A percentile compares a stretch with the other conserved stretches of the same genome.
Evolutionary conservation across 2,329 filamentous ascomycete species (phyloP).

Genomic region (Stromatinia cepivora): DNA sequence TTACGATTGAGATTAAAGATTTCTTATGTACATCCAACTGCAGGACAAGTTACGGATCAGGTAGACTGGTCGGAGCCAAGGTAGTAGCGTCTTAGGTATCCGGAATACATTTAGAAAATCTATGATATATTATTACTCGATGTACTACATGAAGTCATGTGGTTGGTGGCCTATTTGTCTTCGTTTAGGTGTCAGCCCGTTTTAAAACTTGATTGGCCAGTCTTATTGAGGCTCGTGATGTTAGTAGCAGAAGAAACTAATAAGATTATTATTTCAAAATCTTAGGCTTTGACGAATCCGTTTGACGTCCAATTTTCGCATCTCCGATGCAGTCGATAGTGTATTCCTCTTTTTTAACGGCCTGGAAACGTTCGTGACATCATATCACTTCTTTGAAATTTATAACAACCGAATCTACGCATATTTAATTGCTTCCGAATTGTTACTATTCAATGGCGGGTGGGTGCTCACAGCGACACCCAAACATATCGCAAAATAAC

Average conservation of each 20-base stretch:
- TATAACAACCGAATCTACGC: neutral
- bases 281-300: neutral
- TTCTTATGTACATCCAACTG: slow-evolving; percentile 70
- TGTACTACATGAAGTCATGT: slow-evolving; percentile 11
- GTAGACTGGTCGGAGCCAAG: slow-evolving; percentile 91
- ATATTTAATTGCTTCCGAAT: neutral
- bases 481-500: neutral
- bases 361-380: neutral
- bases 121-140: slow-evolving; percentile 11
- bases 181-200: neutral
- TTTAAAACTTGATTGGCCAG: neutral
- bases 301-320: neutral
- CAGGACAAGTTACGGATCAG: slow-evolving; percentile 78
- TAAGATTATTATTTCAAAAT: neutral
- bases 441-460: neutral
- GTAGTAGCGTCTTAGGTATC: slow-evolving; percentile 26
- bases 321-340: neutral
- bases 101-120: slow-evolving; percentile 14
- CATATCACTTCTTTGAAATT: neutral
- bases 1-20: slow-evolving; percentile 84
- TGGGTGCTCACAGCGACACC: neutral
- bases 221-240: neutral
- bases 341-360: neutral
- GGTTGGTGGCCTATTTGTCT: neutral
- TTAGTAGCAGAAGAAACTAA: neutral